Conservation (phyloP, 2,329 filamentous ascomycete species). For the Penicillium sp. region DNA sequence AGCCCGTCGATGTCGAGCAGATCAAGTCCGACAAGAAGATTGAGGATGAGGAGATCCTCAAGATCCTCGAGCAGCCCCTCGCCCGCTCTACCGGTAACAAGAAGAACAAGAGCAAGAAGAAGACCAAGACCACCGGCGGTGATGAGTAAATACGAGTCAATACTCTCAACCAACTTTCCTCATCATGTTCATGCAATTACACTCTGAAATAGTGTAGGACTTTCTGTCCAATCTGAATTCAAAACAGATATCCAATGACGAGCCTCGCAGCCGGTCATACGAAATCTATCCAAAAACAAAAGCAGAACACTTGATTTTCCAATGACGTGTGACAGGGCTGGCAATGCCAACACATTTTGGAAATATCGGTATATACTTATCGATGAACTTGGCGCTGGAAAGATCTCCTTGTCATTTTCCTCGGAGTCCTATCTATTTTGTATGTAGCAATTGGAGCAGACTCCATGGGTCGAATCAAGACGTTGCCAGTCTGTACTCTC, state of each 20-base stretch:
- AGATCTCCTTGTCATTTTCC: slow-evolving; percentile 2
- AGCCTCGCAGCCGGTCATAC: slow-evolving; percentile 18
- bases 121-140: slow-evolving; percentile 52
- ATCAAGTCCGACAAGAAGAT: slow-evolving; percentile 98
- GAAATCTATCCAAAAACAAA: slow-evolving; percentile 16
- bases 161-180: slow-evolving; percentile 14
- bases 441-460: slow-evolving; percentile 14
- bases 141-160: slow-evolving; percentile 47
- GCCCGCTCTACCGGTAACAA: slow-evolving; percentile 62
- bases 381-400: slow-evolving; percentile 3
- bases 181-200: slow-evolving; percentile 19
- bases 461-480: slow-evolving; percentile 12
- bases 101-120: slow-evolving; percentile 92
- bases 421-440: slow-evolving; percentile 9
- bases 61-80: slow-evolving; percentile 87
- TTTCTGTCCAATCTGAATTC: slow-evolving; percentile 13
- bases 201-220: slow-evolving; percentile 20
- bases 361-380: slow-evolving; percentile 11
- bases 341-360: slow-evolving; percentile 5
- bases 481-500: slow-evolving; percentile 9
- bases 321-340: slow-evolving; percentile 5
- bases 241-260: slow-evolving; percentile 29
- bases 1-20: slow-evolving; percentile 73
- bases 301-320: slow-evolving; percentile 12
- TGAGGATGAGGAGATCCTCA: slow-evolving; percentile 88